These are phyloP conservation scores for Lenzites betulinus DNA, from an alignment of 768 basidiomycete species.

Conservation along the genomic window DNA sequence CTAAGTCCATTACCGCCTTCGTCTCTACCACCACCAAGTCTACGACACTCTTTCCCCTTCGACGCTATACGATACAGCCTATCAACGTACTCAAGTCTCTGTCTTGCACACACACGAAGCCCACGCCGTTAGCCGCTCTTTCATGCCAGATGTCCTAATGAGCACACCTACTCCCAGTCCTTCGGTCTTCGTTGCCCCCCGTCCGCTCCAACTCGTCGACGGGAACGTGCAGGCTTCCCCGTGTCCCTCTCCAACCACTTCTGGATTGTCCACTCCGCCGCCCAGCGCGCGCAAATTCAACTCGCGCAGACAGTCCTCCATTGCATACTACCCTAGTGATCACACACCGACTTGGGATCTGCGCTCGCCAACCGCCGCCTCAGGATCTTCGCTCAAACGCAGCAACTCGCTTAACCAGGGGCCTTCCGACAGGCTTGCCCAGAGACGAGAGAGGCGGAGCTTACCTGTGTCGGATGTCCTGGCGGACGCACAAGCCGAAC, in stretches of 20 bases:
- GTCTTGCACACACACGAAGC: not conserved
- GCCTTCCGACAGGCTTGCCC: constrained; percentile 5
- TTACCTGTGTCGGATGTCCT: constrained; percentile 23
- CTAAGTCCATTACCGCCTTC: constrained; percentile 10
- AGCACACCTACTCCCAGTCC: constrained; percentile 24
- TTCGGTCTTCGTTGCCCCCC: constrained; percentile 38
- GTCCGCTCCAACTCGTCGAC: constrained; percentile 51
- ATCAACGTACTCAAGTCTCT: not conserved
- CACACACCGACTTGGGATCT: constrained; percentile 29
- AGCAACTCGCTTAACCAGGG: constrained; percentile 26
- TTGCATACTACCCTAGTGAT: constrained; percentile 47
- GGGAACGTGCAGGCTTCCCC: constrained; percentile 34
- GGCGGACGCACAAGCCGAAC: constrained; percentile 17
- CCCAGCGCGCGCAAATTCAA: constrained; percentile 25
- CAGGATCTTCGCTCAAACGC: constrained; percentile 22
- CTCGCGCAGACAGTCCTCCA: constrained; percentile 52
- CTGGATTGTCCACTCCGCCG: constrained; percentile 28
- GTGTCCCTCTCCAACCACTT: constrained; percentile 26
- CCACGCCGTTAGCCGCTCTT: not conserved
- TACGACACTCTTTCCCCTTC: not conserved
- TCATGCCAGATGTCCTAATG: constrained; percentile 18
- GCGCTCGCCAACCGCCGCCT: constrained; percentile 27
- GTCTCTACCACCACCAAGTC: constrained; percentile 14
- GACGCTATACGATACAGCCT: not conserved
- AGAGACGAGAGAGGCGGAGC: constrained; percentile 35